Evolutionary conservation across 2,329 filamentous ascomycete genomes (phyloP).

Genomic region (Blastomyces parvus): DNA sequence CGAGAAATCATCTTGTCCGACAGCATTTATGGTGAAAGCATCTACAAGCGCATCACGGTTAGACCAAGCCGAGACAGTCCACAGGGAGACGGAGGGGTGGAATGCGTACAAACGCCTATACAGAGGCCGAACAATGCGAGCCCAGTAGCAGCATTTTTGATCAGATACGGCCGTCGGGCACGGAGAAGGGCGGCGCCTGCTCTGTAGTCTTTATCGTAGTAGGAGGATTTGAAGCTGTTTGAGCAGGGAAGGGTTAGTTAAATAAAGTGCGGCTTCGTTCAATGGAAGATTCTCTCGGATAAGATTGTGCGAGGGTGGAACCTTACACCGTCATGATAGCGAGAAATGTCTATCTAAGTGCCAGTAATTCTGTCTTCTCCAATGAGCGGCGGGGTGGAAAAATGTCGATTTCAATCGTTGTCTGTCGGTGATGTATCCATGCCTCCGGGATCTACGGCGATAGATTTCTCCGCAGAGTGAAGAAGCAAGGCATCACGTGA

Average conservation of each 20-base stretch:
- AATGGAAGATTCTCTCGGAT: not conserved
- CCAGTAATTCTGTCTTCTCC: not conserved
- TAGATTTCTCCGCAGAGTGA: not conserved
- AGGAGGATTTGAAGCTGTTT: conserved; percentile 59
- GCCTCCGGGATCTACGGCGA: not conserved
- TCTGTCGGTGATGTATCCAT: not conserved
- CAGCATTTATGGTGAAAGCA: conserved; percentile 64
- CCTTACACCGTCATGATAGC: not conserved
- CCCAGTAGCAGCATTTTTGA: conserved; percentile 81
- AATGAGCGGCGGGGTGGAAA: not conserved
- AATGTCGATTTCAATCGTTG: not conserved
- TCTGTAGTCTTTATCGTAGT: conserved; percentile 82
- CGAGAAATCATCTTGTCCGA: conserved; percentile 94
- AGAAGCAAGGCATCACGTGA: not conserved
- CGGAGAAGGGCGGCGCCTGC: conserved; percentile 84
- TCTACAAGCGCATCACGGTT: conserved; percentile 38
- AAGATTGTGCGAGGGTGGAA: not conserved
- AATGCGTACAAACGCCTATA: conserved; percentile 74
- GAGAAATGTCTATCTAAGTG: not conserved
- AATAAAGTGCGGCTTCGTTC: conserved; percentile 6
- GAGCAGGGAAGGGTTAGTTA: not conserved
- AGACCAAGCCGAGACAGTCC: not conserved
- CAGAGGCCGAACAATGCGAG: conserved; percentile 64
- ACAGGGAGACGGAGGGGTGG: not conserved
- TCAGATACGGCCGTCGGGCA: conserved; percentile 79